Conservation (phyloP, 306 rosid genomes). For the Medicago lupulina region DNA sequence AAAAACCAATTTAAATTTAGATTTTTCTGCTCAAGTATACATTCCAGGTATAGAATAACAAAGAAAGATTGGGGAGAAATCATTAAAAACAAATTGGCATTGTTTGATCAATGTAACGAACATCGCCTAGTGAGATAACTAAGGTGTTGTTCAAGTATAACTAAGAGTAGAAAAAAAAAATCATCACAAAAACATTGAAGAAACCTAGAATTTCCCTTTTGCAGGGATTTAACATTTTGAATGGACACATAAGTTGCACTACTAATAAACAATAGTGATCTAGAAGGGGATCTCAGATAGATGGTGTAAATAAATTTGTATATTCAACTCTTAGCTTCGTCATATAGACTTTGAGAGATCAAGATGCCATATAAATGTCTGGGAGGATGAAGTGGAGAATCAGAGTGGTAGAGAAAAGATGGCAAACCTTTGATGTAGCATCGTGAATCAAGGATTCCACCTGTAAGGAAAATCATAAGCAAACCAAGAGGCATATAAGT, state of each 20-base stretch:
- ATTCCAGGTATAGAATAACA: slow-evolving; percentile 2
- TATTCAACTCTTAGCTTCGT: background rate
- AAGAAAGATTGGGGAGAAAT: background rate
- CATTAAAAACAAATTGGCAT: slow-evolving; percentile 3
- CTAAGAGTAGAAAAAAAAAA: slow-evolving; percentile 29
- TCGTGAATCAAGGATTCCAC: slow-evolving; percentile 82
- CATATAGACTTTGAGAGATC: slow-evolving; percentile 8
- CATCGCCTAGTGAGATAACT: too few species aligned
- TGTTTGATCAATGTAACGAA: too few species aligned
- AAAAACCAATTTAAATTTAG: background rate
- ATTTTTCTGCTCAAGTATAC: slow-evolving; percentile 10
- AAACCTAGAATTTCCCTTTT: slow-evolving; percentile 11
- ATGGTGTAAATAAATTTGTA: background rate
- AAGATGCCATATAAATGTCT: background rate
- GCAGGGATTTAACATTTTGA: background rate
- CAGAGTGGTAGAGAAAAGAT: slow-evolving; percentile 35
- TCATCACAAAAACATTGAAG: slow-evolving; percentile 1
- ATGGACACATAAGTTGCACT: background rate
- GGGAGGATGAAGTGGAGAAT: slow-evolving; percentile 17
- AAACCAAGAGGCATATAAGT: slow-evolving; percentile 31
- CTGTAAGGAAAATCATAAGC: slow-evolving; percentile 55
- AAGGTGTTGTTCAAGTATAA: slow-evolving; percentile 25
- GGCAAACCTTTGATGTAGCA: slow-evolving; percentile 89
- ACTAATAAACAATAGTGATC: slow-evolving; percentile 15
- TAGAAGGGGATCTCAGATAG: background rate